A percentile compares a stretch with the other conserved stretches of the same genome.
Evolutionary conservation across 192 early-diverging fungal species (phyloP).

Genomic region (Neocallimastix lanati): DNA sequence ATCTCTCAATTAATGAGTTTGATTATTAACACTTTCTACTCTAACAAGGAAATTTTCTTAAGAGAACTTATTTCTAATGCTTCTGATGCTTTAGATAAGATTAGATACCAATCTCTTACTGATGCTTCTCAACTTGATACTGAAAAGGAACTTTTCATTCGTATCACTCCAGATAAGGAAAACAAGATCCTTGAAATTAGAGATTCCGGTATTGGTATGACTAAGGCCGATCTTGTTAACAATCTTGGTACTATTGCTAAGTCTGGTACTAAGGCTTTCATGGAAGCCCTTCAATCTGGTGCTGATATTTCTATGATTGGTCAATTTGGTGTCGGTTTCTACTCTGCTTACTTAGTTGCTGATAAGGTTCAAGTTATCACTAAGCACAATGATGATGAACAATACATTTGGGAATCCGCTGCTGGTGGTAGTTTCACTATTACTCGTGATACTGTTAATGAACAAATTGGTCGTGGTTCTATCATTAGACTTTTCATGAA

Average conservation of each 20-base stretch:
- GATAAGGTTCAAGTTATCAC: conserved; percentile 89
- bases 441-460: conserved; percentile 80
- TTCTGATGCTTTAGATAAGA: conserved; percentile 93
- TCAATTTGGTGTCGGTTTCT: conserved; percentile 99
- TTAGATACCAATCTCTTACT: conserved; percentile 88
- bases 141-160: conserved; percentile 86
- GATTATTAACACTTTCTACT: conserved; percentile 99
- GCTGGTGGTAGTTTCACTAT: background rate
- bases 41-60: conserved; percentile 95
- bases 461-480: conserved; percentile 82
- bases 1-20: conserved; percentile 99
- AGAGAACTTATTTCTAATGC: conserved; percentile 94
- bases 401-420: conserved; percentile 45
- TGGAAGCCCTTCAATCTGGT: conserved; percentile 89
- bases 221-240: conserved; percentile 88
- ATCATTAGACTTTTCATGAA: conserved; percentile 93
- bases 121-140: conserved; percentile 83
- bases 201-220: conserved; percentile 84
- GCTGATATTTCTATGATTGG: conserved; percentile 99
- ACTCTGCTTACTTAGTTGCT: conserved; percentile 93
- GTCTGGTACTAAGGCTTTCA: conserved; percentile 98
- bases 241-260: conserved; percentile 99
- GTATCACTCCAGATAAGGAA: conserved; percentile 71
- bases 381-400: conserved; percentile 94
- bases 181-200: conserved; percentile 77